A percentile compares a stretch with the other conserved stretches of the same genome.
Evolutionary conservation across 148 eudicot genomes (phyloP).

Genomic region (Cornus suecica): DNA sequence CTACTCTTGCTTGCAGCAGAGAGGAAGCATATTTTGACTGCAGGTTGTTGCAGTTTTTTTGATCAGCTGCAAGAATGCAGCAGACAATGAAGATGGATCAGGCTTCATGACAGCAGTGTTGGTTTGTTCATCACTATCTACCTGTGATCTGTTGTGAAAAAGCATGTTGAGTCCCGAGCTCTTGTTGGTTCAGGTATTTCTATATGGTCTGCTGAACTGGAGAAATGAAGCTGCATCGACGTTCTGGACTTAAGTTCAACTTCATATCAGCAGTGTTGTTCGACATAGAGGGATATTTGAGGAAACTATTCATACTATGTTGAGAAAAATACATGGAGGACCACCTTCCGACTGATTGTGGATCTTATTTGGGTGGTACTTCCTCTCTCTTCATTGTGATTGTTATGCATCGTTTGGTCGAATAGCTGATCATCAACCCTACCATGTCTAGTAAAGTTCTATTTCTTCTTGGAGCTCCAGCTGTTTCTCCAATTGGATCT

Average conservation of each 20-base stretch:
- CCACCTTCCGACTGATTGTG: not conserved
- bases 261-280: not conserved
- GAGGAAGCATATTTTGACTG: not conserved
- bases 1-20: not conserved
- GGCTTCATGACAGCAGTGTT: not conserved
- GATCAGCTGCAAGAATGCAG: not conserved
- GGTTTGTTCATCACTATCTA: no score
- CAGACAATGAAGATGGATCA: constrained; percentile 5
- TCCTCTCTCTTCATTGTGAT: not conserved
- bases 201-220: no score
- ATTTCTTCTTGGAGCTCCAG: no score
- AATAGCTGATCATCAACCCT: no score
- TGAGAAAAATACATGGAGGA: not conserved
- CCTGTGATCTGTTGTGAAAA: no score
- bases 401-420: not conserved
- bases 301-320: not conserved
- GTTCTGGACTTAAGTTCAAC: not conserved
- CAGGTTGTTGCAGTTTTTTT: not conserved
- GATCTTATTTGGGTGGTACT: not conserved
- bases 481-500: no score
- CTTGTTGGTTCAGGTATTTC: no score
- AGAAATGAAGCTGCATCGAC: constrained; percentile 1
- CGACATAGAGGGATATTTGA: not conserved
- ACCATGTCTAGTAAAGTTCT: no score
- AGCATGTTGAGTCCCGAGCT: no score